Evolutionary conservation across 1,284 basidiomycete species (phyloP), one percentile per base, ranked within the genome.

Genomic region (Ustilago trichophora): DNA sequence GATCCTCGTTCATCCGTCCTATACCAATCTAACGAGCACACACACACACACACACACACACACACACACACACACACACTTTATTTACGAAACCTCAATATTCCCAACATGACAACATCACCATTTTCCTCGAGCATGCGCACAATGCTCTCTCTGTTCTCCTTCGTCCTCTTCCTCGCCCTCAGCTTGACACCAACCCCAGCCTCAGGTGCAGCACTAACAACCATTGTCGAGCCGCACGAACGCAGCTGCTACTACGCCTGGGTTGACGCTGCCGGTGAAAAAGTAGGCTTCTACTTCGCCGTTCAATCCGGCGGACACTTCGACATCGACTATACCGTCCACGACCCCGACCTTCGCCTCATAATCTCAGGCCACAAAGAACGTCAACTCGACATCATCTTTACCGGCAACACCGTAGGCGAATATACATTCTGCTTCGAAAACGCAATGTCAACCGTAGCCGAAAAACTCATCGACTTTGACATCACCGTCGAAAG

Each of bases 361-460:
- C 84, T 94, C 40, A 83, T 98, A 32, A 87, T 98, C 37, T 89
- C 93, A 50, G 96, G 93, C 50, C 83, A 87, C 71, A 88, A 89
- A 36, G 94, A 98, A 79, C 88, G 92, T 29, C 93, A 98, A 78
- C 93, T 95, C 35, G 96, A 99, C 86, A 97, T 90, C 79, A 92
- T 99, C 64, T 88, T 98, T 71, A 98, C 96, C 5, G 95, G 92
- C 12, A 94, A 97, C 83, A 87, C 87, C 31, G 87, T 90, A 53
- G 95, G 95, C 76, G 96, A 99, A 86, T 98, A 98, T 83, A 85
- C 92, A 3, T 98, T 99, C 85, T 99, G 96, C 85, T 97, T 99
- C 82, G 91, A 93, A 81, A 99, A 98, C 83, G 92, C 95, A 12
- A 57, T 64, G 46, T 71, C 60, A 24, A 66, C 65, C 8, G 51